Evolutionary conservation across 768 basidiomycete genomes (phyloP).

Genomic region (Agrocybe chaxingu): DNA sequence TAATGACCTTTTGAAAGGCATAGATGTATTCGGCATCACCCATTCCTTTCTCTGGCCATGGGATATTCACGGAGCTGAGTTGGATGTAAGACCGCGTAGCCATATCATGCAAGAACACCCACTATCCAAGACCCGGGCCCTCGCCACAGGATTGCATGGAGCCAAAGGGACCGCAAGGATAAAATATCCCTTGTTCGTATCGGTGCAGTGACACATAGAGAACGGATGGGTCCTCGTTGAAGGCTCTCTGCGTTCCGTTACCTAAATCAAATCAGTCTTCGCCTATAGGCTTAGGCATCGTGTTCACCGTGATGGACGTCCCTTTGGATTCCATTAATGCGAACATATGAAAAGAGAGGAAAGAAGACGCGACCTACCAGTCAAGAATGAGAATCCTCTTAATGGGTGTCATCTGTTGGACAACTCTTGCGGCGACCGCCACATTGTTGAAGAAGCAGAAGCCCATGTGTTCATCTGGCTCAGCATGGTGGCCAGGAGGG

Average conservation of each 20-base stretch:
- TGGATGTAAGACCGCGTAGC: slow-evolving; percentile 8
- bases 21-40: slow-evolving; percentile 94
- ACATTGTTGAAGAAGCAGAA: slow-evolving; percentile 99
- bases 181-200: slow-evolving; percentile 88
- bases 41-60: slow-evolving; percentile 89
- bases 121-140: slow-evolving; percentile 84
- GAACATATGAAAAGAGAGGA: slow-evolving; percentile 1
- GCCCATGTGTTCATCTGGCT: slow-evolving; percentile 97
- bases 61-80: slow-evolving; percentile 87
- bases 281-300: background rate
- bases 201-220: slow-evolving; percentile 95
- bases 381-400: slow-evolving; percentile 90
- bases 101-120: slow-evolving; percentile 26
- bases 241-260: slow-evolving; percentile 96
- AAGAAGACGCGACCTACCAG: slow-evolving; percentile 58
- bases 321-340: slow-evolving; percentile 41
- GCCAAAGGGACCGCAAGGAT: slow-evolving; percentile 91
- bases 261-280: slow-evolving; percentile 43
- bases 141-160: slow-evolving; percentile 83
- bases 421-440: slow-evolving; percentile 84
- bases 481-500: slow-evolving; percentile 97
- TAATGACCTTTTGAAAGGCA: slow-evolving; percentile 92
- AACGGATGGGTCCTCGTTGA: slow-evolving; percentile 88
- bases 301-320: slow-evolving; percentile 88
- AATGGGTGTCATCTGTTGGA: slow-evolving; percentile 64